A percentile compares a stretch with the other conserved stretches of the same genome.
These are phyloP conservation scores for Plasmodium billcollinsi DNA, from an alignment of 169 alveolate genomes.

Conservation along the genomic window DNA sequence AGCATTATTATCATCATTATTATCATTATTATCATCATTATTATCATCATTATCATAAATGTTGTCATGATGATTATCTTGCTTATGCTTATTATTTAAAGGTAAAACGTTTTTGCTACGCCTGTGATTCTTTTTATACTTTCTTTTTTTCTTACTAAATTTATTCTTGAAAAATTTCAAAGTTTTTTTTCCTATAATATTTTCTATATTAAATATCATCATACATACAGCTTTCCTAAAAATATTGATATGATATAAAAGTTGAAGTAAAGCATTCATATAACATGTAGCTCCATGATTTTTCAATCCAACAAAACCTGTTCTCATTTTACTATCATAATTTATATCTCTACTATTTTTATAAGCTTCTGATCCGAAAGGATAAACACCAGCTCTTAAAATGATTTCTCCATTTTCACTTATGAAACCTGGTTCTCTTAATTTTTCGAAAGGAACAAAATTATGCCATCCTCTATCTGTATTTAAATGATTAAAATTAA, in stretches of 20 bases:
- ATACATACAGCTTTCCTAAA: conserved; percentile 95
- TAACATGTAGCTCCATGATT: conserved; percentile 99
- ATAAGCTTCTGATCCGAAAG: conserved; percentile 85
- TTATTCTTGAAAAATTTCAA: conserved; percentile 75
- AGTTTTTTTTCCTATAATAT: conserved; percentile 78
- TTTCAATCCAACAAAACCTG: conserved; percentile 96
- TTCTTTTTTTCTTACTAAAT: conserved; percentile 23
- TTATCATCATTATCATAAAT: no score
- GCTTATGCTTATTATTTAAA: no score
- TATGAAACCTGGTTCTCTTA: conserved; percentile 84
- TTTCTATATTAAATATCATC: conserved; percentile 82
- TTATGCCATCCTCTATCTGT: conserved; percentile 91
- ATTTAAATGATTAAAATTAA: conserved; percentile 85
- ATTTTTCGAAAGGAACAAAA: conserved; percentile 78
- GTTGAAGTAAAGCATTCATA: conserved; percentile 98
- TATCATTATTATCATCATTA: no score
- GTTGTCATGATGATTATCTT: no score
- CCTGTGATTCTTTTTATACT: conserved; percentile 15
- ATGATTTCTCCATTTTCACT: conserved; percentile 81
- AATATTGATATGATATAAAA: conserved; percentile 96
- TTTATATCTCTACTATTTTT: conserved; percentile 80
- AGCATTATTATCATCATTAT: no score
- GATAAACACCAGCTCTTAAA: conserved; percentile 88
- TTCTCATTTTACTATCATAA: conserved; percentile 86
- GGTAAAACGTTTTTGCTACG: neutral